Evolutionary conservation across 768 basidiomycete genomes (phyloP).

Genomic region (Kwoniella botswanensis): DNA sequence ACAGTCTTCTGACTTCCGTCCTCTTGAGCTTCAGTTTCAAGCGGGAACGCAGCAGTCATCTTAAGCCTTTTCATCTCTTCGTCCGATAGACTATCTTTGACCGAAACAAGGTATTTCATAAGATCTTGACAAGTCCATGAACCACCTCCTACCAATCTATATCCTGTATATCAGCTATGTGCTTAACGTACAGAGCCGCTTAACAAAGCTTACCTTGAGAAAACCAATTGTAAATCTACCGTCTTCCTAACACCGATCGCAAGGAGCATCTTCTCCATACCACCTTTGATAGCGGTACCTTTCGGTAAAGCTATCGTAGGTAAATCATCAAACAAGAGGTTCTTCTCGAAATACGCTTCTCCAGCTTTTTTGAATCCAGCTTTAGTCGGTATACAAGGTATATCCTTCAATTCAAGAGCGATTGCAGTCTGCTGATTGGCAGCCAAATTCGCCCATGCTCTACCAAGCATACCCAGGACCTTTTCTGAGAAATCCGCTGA

Average conservation of each 20-base stretch:
- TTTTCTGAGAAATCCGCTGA: constrained; percentile 81
- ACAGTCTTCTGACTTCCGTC: constrained; percentile 30
- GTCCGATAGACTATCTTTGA: constrained; percentile 68
- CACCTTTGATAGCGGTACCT: constrained; percentile 68
- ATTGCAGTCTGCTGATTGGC: constrained; percentile 63
- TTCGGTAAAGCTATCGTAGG: constrained; percentile 77
- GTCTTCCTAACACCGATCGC: constrained; percentile 85
- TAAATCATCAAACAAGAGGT: constrained; percentile 85
- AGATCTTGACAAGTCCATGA: constrained; percentile 85
- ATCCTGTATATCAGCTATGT: constrained; percentile 37
- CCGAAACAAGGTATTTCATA: constrained; percentile 82
- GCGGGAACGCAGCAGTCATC: constrained; percentile 75
- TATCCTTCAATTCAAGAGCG: constrained; percentile 62
- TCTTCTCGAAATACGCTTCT: constrained; percentile 81
- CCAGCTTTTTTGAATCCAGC: constrained; percentile 73
- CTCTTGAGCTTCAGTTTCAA: constrained; percentile 31
- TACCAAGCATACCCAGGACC: constrained; percentile 69
- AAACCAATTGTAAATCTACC: constrained; percentile 91
- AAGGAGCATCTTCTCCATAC: constrained; percentile 68
- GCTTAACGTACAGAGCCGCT: neutral
- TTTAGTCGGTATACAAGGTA: constrained; percentile 73
- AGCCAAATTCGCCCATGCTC: constrained; percentile 73
- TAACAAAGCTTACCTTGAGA: constrained; percentile 68
- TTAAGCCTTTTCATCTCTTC: constrained; percentile 67
- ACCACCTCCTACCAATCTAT: constrained; percentile 50